A percentile compares a stretch with the other conserved stretches of the same genome.
Conservation (phyloP, 75 land plant species). For the Cupressus sempervirens region DNA sequence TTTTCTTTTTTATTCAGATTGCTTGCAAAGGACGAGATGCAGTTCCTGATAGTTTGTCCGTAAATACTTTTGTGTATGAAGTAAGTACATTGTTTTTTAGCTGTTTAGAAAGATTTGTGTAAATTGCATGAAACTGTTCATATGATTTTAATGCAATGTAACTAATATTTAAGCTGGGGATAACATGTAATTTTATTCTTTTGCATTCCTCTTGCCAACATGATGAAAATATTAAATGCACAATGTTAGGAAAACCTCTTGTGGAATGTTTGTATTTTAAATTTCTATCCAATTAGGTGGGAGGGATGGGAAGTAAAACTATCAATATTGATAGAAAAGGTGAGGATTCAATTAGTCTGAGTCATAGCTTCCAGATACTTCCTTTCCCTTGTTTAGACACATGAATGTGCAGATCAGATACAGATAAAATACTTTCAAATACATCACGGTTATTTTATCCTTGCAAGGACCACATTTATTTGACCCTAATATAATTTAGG, state of each 20-base stretch:
- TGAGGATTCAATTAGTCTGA: not conserved
- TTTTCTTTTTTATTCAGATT: slow-evolving; percentile 47
- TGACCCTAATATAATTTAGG: no score
- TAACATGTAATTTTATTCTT: not conserved
- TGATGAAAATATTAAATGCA: not conserved
- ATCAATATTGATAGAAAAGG: not conserved
- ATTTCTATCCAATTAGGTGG: not conserved
- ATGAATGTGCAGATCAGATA: no score
- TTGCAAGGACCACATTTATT: no score
- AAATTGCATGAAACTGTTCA: not conserved
- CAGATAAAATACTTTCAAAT: no score
- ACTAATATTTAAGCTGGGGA: not conserved
- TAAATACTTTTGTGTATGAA: slow-evolving; percentile 82
- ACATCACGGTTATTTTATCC: no score
- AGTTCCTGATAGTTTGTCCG: slow-evolving; percentile 88
- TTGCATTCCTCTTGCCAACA: not conserved
- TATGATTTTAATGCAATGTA: not conserved
- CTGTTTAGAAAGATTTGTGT: not conserved
- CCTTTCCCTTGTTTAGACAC: no score
- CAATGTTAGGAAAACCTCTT: not conserved
- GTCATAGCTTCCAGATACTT: not conserved
- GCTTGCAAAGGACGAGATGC: slow-evolving; percentile 87
- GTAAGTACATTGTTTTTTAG: slow-evolving; percentile 29
- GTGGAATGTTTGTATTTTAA: not conserved
- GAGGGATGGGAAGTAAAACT: not conserved